Conservation (phyloP, 768 basidiomycete genomes). For the Serendipita sp. region DNA sequence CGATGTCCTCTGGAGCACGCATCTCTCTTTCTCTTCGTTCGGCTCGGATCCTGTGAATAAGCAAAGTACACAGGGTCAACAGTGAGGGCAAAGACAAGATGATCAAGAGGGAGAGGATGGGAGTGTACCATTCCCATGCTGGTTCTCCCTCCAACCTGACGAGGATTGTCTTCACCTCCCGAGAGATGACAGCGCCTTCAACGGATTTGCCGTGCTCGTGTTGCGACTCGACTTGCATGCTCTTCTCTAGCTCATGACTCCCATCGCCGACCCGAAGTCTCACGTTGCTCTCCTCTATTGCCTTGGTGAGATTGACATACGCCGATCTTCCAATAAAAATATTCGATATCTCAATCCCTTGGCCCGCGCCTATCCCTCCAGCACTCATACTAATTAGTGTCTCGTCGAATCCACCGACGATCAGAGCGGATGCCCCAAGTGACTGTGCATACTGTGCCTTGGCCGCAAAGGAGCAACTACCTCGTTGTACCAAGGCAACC, state of each 20-base stretch:
- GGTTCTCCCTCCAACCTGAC: constrained; percentile 20
- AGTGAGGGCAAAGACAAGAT: constrained; percentile 82
- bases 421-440: constrained; percentile 70
- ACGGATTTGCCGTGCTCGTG: background rate
- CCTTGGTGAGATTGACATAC: background rate
- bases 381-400: constrained; percentile 1
- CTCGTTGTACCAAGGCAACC: constrained; percentile 85
- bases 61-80: constrained; percentile 74
- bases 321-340: background rate
- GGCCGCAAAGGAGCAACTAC: constrained; percentile 76
- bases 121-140: constrained; percentile 84
- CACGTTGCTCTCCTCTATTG: background rate
- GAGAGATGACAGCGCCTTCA: background rate
- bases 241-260: background rate
- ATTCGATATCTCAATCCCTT: background rate
- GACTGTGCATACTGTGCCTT: constrained; percentile 56
- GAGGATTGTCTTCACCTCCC: background rate
- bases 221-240: background rate
- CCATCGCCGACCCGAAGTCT: background rate
- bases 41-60: constrained; percentile 76
- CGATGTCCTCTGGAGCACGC: constrained; percentile 66
- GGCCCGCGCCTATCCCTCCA: background rate
- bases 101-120: constrained; percentile 70
- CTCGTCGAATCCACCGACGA: constrained; percentile 56
- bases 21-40: constrained; percentile 43